A percentile compares a stretch with the other conserved stretches of the same genome.
Conservation (phyloP, 2,329 filamentous ascomycete genomes). For the Aspergillus tamarii region DNA sequence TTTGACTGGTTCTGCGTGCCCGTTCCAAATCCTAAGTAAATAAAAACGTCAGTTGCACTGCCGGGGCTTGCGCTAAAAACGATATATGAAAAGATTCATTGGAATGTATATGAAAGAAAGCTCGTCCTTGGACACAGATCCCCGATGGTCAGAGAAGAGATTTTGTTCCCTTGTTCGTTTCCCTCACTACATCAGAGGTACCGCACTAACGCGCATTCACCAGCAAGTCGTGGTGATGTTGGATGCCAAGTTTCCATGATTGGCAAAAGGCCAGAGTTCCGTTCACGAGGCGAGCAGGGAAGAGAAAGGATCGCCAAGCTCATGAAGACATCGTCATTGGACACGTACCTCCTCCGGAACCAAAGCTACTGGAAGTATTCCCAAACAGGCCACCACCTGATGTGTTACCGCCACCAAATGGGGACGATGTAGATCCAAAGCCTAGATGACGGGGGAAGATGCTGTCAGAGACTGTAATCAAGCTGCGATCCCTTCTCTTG, state of each 20-base stretch:
- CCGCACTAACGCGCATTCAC: not conserved
- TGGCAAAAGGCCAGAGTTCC: conserved; percentile 6
- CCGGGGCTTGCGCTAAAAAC: not conserved
- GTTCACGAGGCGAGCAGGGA: conserved; percentile 15
- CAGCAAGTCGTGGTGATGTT: not conserved
- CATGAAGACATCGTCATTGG: conserved; percentile 24
- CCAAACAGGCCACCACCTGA: conserved; percentile 40
- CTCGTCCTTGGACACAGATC: conserved; percentile 12
- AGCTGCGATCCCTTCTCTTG: conserved; percentile 37
- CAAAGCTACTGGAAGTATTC: conserved; percentile 43
- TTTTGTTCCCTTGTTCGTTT: not conserved
- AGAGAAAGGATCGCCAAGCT: conserved; percentile 31
- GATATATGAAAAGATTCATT: conserved; percentile 8
- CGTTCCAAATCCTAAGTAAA: conserved; percentile 40
- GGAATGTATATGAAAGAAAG: not conserved
- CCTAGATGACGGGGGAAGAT: conserved; percentile 41
- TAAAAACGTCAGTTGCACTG: conserved; percentile 21
- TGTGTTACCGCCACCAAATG: conserved; percentile 40
- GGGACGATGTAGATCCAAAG: conserved; percentile 43
- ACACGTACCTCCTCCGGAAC: conserved; percentile 48
- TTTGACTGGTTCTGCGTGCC: conserved; percentile 36
- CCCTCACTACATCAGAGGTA: not conserved
- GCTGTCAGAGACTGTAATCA: conserved; percentile 44
- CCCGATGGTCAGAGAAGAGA: not conserved
- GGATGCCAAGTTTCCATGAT: not conserved